Evolutionary conservation across 805 yeast genomes (phyloP).

Genomic region (Ogataea nakhonphanomensis): DNA sequence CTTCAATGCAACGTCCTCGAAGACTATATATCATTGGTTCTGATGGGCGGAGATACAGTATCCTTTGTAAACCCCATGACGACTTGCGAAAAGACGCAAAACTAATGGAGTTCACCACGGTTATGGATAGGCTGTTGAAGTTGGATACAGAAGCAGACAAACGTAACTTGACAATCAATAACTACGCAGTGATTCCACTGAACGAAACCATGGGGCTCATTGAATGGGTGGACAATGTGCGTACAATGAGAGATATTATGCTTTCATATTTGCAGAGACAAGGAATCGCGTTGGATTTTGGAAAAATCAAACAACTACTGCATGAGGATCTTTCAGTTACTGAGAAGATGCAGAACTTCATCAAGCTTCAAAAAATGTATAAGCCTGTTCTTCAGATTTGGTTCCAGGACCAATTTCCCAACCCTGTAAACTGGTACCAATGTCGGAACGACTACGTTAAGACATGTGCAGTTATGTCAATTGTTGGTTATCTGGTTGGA

Average conservation of each 20-base stretch:
- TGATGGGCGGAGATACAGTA: constrained; percentile 67
- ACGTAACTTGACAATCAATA: constrained; percentile 65
- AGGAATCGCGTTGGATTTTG: constrained; percentile 28
- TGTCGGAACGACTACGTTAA: constrained; percentile 73
- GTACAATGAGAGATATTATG: constrained; percentile 66
- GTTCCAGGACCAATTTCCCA: constrained; percentile 87
- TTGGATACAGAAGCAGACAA: constrained; percentile 70
- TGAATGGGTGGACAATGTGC: constrained; percentile 80
- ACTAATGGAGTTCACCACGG: constrained; percentile 85
- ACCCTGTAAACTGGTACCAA: constrained; percentile 82
- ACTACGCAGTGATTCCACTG: constrained; percentile 86
- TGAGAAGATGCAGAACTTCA: constrained; percentile 37
- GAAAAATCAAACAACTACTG: constrained; percentile 24
- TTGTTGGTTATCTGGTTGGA: constrained; percentile 91
- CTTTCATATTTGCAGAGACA: constrained; percentile 25
- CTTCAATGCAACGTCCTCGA: constrained; percentile 85
- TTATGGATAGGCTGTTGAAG: constrained; percentile 70
- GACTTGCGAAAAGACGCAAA: constrained; percentile 95
- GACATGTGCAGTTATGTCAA: constrained; percentile 93
- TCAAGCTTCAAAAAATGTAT: constrained; percentile 32
- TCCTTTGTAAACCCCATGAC: constrained; percentile 82
- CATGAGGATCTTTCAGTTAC: constrained; percentile 24
- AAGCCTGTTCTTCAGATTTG: constrained; percentile 80
- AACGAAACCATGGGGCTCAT: constrained; percentile 86
- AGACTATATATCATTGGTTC: constrained; percentile 73